Conservation (phyloP, 1,284 basidiomycete genomes). For the Agaricales sp. region DNA sequence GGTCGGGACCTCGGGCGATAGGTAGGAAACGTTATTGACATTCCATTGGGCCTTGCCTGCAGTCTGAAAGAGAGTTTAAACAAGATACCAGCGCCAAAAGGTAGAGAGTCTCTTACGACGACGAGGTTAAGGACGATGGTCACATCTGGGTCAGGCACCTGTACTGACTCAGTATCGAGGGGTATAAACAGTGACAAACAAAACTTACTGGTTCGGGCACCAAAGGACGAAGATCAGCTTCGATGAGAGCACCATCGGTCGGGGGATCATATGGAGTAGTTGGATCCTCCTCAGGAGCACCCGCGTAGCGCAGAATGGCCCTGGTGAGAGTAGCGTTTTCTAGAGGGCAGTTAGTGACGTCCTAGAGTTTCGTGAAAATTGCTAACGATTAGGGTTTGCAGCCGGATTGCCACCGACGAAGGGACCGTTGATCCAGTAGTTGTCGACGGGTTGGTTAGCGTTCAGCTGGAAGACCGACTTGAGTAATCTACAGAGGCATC, state of each 20-base stretch:
- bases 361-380: neutral
- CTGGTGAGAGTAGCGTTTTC: constrained; percentile 21
- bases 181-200: neutral
- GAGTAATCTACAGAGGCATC: neutral
- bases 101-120: constrained; percentile 8
- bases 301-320: constrained; percentile 28
- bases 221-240: constrained; percentile 17
- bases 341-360: constrained; percentile 4
- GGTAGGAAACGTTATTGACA: constrained; percentile 20
- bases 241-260: constrained; percentile 13
- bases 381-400: constrained; percentile 17
- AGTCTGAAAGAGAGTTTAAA: constrained; percentile 3
- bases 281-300: constrained; percentile 24
- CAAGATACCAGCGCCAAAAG: neutral
- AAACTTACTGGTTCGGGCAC: constrained; percentile 8
- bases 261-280: constrained; percentile 20
- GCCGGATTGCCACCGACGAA: constrained; percentile 16
- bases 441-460: constrained; percentile 28
- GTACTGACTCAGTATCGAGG: neutral
- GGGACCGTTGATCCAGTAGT: too few relatives aligned
- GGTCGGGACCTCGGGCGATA: constrained; percentile 17
- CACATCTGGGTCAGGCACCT: constrained; percentile 9
- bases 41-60: constrained; percentile 11
- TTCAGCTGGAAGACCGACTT: constrained; percentile 15
- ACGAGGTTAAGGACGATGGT: constrained; percentile 10